phyloP scores from a whole-genome alignment of 2,329 filamentous ascomycete genomes.

The Pestalotiopsis sp. region DNA sequence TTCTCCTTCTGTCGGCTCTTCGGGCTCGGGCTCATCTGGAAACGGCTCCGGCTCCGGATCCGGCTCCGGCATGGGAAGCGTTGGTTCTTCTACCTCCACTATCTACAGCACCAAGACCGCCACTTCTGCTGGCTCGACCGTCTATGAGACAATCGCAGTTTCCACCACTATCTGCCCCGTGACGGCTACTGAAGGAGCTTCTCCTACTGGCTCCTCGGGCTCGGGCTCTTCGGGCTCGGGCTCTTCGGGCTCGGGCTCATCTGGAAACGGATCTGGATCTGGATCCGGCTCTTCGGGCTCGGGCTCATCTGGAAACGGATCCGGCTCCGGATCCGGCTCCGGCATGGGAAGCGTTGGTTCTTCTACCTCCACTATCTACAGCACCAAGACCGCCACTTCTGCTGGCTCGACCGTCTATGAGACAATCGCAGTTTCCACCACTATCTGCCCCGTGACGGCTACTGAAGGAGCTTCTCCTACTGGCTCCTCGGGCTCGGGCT shows the following conservation, averaged over 20 bases:
- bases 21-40: neutral
- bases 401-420: constrained; percentile 42
- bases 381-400: constrained; percentile 35
- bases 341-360: neutral
- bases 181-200: constrained; percentile 20
- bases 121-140: constrained; percentile 41
- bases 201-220: neutral
- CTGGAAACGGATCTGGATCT: constrained; percentile 2
- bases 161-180: constrained; percentile 49
- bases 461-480: neutral
- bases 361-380: neutral
- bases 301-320: neutral
- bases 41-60: neutral
- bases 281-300: neutral
- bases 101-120: constrained; percentile 28
- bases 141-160: constrained; percentile 40
- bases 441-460: constrained; percentile 42
- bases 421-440: constrained; percentile 44
- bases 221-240: constrained; percentile 4
- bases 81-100: neutral
- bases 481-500: neutral
- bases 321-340: neutral
- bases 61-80: neutral
- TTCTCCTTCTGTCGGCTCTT: constrained; percentile 5
- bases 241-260: neutral